Percentiles rank a stretch among this genome's conserved stretches.
phyloP scores from a whole-genome alignment of 2,329 filamentous ascomycete species.

The Fusarium poae region DNA sequence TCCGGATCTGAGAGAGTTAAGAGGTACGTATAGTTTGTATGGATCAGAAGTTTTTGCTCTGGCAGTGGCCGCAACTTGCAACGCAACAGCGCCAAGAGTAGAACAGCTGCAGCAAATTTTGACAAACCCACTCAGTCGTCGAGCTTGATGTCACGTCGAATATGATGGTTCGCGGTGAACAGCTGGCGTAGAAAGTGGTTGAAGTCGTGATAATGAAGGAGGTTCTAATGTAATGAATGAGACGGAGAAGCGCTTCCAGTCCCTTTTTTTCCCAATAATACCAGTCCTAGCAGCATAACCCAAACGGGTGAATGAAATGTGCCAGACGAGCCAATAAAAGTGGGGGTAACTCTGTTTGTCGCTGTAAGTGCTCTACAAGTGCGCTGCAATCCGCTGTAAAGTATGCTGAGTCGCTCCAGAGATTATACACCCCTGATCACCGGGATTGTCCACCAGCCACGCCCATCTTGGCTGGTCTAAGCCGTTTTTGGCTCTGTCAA shows the following conservation, averaged over 20 bases:
- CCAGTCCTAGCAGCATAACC: constrained; percentile 36
- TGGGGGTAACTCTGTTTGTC: constrained; percentile 15
- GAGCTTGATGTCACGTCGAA: constrained; percentile 16
- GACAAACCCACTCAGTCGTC: constrained; percentile 5
- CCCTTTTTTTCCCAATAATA: constrained; percentile 50
- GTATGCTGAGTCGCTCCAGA: constrained; percentile 10
- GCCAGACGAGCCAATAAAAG: constrained; percentile 42
- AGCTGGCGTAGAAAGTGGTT: constrained; percentile 29
- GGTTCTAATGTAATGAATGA: constrained; percentile 43
- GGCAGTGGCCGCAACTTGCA: constrained; percentile 41
- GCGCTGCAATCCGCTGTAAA: constrained; percentile 21
- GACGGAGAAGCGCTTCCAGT: constrained; percentile 47
- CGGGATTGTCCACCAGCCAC: constrained; percentile 38
- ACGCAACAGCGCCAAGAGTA: constrained; percentile 34
- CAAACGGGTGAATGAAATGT: constrained; percentile 40
- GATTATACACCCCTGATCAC: constrained; percentile 30
- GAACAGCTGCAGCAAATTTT: constrained; percentile 33
- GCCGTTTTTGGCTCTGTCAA: constrained; percentile 47
- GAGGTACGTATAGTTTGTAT: constrained; percentile 45
- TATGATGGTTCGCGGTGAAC: constrained; percentile 30
- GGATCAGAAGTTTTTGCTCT: constrained; percentile 48
- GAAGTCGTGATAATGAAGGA: constrained; percentile 41
- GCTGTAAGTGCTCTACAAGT: constrained; percentile 34
- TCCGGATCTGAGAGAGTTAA: constrained; percentile 26
- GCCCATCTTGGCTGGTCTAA: constrained; percentile 42